Percentiles rank a stretch among this genome's conserved stretches.
These are phyloP conservation scores for Glycyrrhiza uralensis DNA, from an alignment of 306 rosid genomes.

Conservation along the genomic window DNA sequence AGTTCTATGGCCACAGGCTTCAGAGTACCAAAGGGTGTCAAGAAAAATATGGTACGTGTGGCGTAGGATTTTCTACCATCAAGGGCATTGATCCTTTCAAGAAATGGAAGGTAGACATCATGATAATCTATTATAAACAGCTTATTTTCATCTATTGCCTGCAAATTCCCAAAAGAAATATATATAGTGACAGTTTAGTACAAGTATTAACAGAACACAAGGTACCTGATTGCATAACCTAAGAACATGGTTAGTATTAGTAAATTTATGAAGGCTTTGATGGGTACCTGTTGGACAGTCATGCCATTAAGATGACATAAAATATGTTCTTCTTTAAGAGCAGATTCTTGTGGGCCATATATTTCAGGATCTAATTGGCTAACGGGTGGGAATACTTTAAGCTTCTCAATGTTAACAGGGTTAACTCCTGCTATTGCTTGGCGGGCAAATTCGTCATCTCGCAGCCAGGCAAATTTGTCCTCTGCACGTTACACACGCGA, in stretches of 20 bases:
- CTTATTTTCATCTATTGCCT: slow-evolving; percentile 75
- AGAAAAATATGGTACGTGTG: slow-evolving; percentile 69
- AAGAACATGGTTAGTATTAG: neutral
- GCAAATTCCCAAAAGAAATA: neutral
- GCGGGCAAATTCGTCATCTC: slow-evolving; percentile 96
- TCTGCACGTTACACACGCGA: slow-evolving; percentile 42
- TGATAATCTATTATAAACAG: slow-evolving; percentile 77
- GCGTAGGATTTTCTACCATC: slow-evolving; percentile 94
- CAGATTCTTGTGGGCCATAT: slow-evolving; percentile 72
- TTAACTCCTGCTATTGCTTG: slow-evolving; percentile 90
- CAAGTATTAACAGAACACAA: neutral
- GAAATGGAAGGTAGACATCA: slow-evolving; percentile 80
- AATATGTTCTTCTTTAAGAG: slow-evolving; percentile 87
- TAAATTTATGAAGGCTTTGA: neutral
- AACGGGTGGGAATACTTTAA: slow-evolving; percentile 75
- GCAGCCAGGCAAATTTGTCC: slow-evolving; percentile 87
- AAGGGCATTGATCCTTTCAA: slow-evolving; percentile 71
- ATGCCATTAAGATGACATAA: slow-evolving; percentile 71
- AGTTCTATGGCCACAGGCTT: slow-evolving; percentile 93
- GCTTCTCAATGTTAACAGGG: slow-evolving; percentile 75
- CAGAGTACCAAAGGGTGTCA: slow-evolving; percentile 66
- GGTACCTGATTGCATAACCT: neutral
- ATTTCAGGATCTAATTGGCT: slow-evolving; percentile 77
- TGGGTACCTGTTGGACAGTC: slow-evolving; percentile 80
- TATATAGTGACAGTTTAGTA: neutral